phyloP scores from a whole-genome alignment of 192 early-diverging fungal species.

The Phlyctochytrium arcticum region DNA sequence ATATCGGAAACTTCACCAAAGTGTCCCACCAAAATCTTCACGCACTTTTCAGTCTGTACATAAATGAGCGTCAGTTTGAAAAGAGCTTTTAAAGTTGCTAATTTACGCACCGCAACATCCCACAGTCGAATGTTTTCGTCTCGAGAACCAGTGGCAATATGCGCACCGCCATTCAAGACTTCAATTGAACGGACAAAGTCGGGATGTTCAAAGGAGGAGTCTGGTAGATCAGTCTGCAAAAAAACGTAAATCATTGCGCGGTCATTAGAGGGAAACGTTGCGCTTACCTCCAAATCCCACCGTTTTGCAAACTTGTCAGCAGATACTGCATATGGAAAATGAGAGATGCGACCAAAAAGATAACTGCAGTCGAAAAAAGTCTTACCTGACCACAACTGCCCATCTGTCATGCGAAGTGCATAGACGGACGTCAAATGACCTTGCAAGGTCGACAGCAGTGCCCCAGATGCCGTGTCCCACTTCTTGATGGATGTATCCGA shows the following conservation, averaged over 20 bases:
- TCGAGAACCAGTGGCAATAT: slow-evolving; percentile 76
- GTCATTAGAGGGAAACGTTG: not conserved
- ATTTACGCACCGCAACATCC: slow-evolving; percentile 71
- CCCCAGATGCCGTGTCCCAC: slow-evolving; percentile 53
- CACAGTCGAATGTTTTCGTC: slow-evolving; percentile 86
- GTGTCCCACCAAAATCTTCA: slow-evolving; percentile 79
- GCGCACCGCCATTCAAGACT: slow-evolving; percentile 46
- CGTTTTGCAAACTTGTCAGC: slow-evolving; percentile 87
- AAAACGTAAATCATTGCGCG: not conserved
- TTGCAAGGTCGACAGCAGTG: slow-evolving; percentile 41
- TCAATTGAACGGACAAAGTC: slow-evolving; percentile 49
- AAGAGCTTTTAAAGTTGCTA: not conserved
- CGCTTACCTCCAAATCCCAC: slow-evolving; percentile 75
- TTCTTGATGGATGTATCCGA: slow-evolving; percentile 63
- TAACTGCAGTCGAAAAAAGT: not conserved
- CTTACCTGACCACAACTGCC: slow-evolving; percentile 73
- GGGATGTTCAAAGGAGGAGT: slow-evolving; percentile 73
- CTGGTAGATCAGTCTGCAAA: slow-evolving; percentile 61
- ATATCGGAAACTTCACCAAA: slow-evolving; percentile 84
- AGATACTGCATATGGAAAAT: slow-evolving; percentile 52
- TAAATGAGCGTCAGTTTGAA: not conserved
- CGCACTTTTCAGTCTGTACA: slow-evolving; percentile 63
- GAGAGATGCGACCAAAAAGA: not conserved
- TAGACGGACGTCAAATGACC: slow-evolving; percentile 84
- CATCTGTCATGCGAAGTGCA: slow-evolving; percentile 56